Conservation (phyloP, 192 early-diverging fungal species). For the Coemansia sp. region DNA sequence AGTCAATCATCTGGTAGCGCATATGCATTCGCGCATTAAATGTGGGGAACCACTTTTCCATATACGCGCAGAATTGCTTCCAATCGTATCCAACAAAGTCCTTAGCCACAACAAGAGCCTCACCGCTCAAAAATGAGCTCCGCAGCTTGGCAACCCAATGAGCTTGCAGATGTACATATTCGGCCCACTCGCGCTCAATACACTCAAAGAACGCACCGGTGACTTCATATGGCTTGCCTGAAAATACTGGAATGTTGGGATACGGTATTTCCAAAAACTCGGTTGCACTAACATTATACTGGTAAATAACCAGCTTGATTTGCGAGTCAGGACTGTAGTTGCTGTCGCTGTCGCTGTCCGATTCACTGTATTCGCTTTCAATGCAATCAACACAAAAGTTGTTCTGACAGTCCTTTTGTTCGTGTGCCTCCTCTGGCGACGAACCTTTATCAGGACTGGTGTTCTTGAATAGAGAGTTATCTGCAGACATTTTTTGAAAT, state of each 20-base stretch:
- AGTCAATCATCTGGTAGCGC: conserved; percentile 4
- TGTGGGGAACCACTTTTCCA: conserved; percentile 2
- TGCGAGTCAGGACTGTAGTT: background rate
- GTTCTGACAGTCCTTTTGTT: conserved; percentile 16
- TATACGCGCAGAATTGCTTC: background rate
- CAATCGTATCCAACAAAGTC: conserved; percentile 4
- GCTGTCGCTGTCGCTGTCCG: conserved; percentile 14
- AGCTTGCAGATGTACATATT: background rate
- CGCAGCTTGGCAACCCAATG: conserved; percentile 6
- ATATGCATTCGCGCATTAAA: conserved; percentile 2
- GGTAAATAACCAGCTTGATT: background rate
- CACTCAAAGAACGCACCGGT: background rate
- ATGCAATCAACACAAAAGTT: conserved; percentile 9
- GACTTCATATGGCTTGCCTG: background rate
- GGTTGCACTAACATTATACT: background rate
- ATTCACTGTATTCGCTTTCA: conserved; percentile 29
- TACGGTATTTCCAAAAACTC: background rate
- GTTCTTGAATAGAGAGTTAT: conserved; percentile 14
- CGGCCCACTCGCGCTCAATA: background rate
- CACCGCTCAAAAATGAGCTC: background rate
- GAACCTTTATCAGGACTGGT: too few species aligned
- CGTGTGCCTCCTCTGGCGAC: too few species aligned
- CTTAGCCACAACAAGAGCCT: background rate
- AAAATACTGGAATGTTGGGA: background rate
- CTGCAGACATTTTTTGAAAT: background rate